Evolutionary conservation across 1,284 basidiomycete genomes (phyloP).

Genomic region (Heterobasidion occidentale): DNA sequence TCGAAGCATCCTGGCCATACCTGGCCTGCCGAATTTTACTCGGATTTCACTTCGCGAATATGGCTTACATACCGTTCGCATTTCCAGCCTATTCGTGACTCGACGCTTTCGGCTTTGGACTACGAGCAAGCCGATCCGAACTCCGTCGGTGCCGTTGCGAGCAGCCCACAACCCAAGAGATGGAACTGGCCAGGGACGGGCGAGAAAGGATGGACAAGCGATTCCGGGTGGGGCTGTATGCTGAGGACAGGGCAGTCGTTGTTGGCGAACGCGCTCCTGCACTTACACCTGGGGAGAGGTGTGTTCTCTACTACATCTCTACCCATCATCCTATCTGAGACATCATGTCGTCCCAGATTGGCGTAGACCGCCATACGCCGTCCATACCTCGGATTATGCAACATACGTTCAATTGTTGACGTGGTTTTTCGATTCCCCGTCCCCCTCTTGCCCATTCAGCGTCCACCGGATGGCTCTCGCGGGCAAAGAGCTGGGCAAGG

Average conservation of each 20-base stretch:
- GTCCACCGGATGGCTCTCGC: constrained; percentile 95
- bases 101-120: constrained; percentile 46
- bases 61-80: constrained; percentile 93
- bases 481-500: constrained; percentile 91
- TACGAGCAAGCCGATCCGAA: constrained; percentile 20
- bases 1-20: constrained; percentile 17
- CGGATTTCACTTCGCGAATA: constrained; percentile 83
- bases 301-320: constrained; percentile 20
- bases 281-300: constrained; percentile 85
- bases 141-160: constrained; percentile 10
- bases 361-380: constrained; percentile 61
- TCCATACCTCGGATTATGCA: constrained; percentile 52
- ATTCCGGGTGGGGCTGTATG: constrained; percentile 99
- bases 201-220: constrained; percentile 83
- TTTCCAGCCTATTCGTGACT: constrained; percentile 77
- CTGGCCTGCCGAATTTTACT: constrained; percentile 81
- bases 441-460: constrained; percentile 85
- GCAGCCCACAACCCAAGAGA: constrained; percentile 30
- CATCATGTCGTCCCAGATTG: constrained; percentile 50
- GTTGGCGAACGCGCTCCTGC: constrained; percentile 82
- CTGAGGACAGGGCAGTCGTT: constrained; percentile 90
- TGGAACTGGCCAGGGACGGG: constrained; percentile 45
- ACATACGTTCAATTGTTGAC: constrained; percentile 85
- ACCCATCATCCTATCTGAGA: background rate
- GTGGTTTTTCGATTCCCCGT: constrained; percentile 93